Conservation (phyloP, 345 rosid genomes). For the Salix dunnii region DNA sequence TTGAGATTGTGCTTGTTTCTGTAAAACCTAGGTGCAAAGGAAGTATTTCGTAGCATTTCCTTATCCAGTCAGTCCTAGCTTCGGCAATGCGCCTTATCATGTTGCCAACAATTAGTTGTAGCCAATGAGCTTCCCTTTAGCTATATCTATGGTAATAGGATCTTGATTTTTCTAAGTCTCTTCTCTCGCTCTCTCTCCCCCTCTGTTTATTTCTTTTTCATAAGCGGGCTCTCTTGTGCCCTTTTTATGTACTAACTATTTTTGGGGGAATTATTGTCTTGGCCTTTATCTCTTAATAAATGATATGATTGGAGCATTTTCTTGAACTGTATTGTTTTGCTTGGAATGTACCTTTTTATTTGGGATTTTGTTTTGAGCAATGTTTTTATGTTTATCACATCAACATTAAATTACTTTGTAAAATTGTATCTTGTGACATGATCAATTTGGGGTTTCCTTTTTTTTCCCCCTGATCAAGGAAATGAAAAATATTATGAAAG, state of each 20-base stretch:
- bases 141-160: too few species aligned
- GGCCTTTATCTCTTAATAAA: background rate
- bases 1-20: too few species aligned
- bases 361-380: background rate
- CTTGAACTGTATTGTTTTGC: background rate
- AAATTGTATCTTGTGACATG: too few species aligned
- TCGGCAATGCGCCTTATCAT: background rate
- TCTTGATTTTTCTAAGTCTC: too few species aligned
- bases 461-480: background rate
- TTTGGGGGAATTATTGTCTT: background rate
- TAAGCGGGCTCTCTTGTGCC: too few species aligned
- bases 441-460: too few species aligned
- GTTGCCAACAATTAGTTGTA: background rate
- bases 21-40: too few species aligned
- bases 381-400: background rate
- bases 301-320: background rate
- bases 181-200: too few species aligned
- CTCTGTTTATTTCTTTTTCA: too few species aligned
- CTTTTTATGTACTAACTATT: background rate
- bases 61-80: background rate
- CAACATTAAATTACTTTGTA: too few species aligned
- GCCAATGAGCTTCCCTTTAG: background rate
- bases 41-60: too few species aligned
- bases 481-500: background rate
- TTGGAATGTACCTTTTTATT: background rate